Base-by-base conservation (phyloP, 805 yeast genomes). In the Dipodascus albidus region DNA sequence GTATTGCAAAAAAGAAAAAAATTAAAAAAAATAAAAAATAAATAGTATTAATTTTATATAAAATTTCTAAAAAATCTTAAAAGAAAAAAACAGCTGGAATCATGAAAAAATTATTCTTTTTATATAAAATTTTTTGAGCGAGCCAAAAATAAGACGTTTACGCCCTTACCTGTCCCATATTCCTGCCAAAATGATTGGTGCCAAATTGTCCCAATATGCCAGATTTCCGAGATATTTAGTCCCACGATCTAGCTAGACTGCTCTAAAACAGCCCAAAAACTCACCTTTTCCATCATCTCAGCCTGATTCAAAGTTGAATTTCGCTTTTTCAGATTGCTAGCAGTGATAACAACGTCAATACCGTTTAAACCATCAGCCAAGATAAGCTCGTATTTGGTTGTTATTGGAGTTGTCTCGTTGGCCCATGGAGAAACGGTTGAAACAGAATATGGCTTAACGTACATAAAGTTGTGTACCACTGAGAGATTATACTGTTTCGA, bases 281-380 rank as follows among this genome's bases (percentile, higher is more conserved):
- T 55, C 27, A 56, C 47, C 47, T 50, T 35, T 52, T 59, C 62
- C 48, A 33, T 56, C 58, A 41, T 48, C 53, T 20, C 49, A 50
- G 54, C 31, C 52, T 54, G 49, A 48, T 49, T 31, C 20, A 4
- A 53, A 2, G 48, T 49, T 19, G 56, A 9, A 17, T 19, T 14
- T 21, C 57, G 49, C 44, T 47, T 52, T 2, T 47, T 15, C 6
- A 52, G n/a, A 44, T 47, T 49, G 1, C 53, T 57, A 4, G 61
- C 65, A 47, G 59, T 62, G 2, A 60, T 66, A 3, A 58, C 55
- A 2, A 66, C 58, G 6, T 68, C 67, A 15, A 67, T 59, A 50
- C 65, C 68, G 60, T 69, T 69, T 23, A 69, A 62, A 0, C 72
- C 72, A 1, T 70, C 67, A 3, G 62, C 53, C 14, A 69, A 60